Conservation (phyloP, 805 yeast species). For the Komagataella populi region DNA sequence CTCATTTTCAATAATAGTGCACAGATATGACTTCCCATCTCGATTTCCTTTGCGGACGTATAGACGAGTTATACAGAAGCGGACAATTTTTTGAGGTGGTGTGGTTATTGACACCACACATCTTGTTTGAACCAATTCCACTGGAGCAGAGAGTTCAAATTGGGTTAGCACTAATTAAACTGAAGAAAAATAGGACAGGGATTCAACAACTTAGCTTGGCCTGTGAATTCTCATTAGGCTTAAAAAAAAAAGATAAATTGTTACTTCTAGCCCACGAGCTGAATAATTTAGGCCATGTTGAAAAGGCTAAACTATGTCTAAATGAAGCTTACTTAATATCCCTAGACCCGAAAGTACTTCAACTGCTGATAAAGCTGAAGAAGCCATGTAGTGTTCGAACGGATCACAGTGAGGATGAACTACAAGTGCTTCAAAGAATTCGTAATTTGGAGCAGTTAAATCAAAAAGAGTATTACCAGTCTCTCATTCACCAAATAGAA, state of each 20-base stretch:
- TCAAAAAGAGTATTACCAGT: neutral
- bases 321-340: neutral
- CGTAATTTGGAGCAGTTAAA: neutral
- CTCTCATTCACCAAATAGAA: neutral
- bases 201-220: neutral
- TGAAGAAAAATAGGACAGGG: neutral
- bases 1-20: neutral
- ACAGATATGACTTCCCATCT: neutral
- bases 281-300: neutral
- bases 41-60: neutral
- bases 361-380: neutral
- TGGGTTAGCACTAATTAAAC: neutral
- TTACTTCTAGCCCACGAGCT: neutral
- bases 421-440: neutral
- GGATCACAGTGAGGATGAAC: neutral
- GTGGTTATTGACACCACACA: neutral
- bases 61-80: neutral
- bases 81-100: neutral
- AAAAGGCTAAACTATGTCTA: neutral
- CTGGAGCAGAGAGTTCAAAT: neutral
- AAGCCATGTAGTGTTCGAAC: neutral
- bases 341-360: neutral
- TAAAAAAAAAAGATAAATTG: neutral
- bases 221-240: neutral
- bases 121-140: neutral